Base-by-base conservation (phyloP, 192 early-diverging fungal genomes). In the Backusella circina region DNA sequence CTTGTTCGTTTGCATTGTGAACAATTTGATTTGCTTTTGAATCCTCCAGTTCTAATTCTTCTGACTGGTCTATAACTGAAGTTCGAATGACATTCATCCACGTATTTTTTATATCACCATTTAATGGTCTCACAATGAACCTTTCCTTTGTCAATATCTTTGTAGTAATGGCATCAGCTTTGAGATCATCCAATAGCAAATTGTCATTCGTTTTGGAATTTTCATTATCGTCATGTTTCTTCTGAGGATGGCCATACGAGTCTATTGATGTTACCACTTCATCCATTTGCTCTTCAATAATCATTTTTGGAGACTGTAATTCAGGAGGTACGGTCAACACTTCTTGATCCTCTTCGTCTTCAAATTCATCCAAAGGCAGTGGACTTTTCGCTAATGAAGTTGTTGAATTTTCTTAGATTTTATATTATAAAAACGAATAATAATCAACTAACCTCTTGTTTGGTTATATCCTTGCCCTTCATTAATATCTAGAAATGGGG, bases 1-100 rank as follows among this genome's bases (percentile, higher is more conserved):
- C 82, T 15, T 77, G 79, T 32, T 85, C 83, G 41, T 75, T 79
- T 35, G 83, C 74, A 23, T 76, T 77, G 36, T 79, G 78, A n/a
- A 80, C 13, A 47, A 77, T 68, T 74, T 79, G 21, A 35, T 15
- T 3, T 31, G 36, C 16, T 15, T 41, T 39, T 64, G 38, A n/a
- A 9, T 38, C 31, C 0, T 23, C 21, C 7, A 12, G 7, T 73
- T 73, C 41, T 9, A 33, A 21, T 71, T 18, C 36, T 26, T 71
- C 31, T 23, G 37, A 21, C 28, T 31, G 26, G 26, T 51, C 28
- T 2, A 15, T 26, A 18, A 71, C 31, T 35, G 44, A 35, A 1
- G 38, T 57, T 50, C 77, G 76, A 1, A 72, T 70, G 1, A 81
- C 80, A 26, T 81, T 76, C 75, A 81, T 67, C 13, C 77, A 44